phyloP scores from a whole-genome alignment of 1,139 yeast genomes.

The Yamadazyma atlantica region DNA sequence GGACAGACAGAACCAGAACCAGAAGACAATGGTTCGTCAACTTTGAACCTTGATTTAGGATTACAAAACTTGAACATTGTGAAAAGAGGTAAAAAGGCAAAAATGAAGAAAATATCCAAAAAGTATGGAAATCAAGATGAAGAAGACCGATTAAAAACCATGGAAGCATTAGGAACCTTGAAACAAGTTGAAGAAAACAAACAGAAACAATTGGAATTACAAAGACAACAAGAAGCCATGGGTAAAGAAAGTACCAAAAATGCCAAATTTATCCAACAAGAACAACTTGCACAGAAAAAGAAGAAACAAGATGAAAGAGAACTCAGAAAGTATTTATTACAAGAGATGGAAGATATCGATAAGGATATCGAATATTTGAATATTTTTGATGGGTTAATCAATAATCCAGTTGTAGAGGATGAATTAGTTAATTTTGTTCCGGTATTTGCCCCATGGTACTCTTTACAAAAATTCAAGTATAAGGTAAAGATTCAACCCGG shows the following conservation, averaged over 20 bases:
- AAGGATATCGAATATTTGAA: slow-evolving; percentile 35
- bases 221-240: slow-evolving; percentile 28
- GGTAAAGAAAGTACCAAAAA: slow-evolving; percentile 12
- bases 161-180: slow-evolving; percentile 82
- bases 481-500: slow-evolving; percentile 90
- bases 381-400: slow-evolving; percentile 38
- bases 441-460: slow-evolving; percentile 89
- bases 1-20: slow-evolving; percentile 8
- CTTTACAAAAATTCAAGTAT: slow-evolving; percentile 72
- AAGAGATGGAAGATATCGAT: slow-evolving; percentile 32
- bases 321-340: slow-evolving; percentile 44
- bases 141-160: slow-evolving; percentile 70
- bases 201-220: slow-evolving; percentile 24
- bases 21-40: background rate
- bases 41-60: slow-evolving; percentile 3
- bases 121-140: slow-evolving; percentile 93
- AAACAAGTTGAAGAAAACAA: slow-evolving; percentile 56
- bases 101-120: slow-evolving; percentile 74
- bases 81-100: slow-evolving; percentile 80
- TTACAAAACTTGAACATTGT: slow-evolving; percentile 18
- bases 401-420: slow-evolving; percentile 46
- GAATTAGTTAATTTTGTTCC: slow-evolving; percentile 66
- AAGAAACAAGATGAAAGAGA: slow-evolving; percentile 53
- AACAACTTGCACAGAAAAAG: slow-evolving; percentile 32
- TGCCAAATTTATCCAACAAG: slow-evolving; percentile 24